Base-by-base conservation (phyloP, 2,329 filamentous ascomycete genomes). In the Lachnellula subtilissima region DNA sequence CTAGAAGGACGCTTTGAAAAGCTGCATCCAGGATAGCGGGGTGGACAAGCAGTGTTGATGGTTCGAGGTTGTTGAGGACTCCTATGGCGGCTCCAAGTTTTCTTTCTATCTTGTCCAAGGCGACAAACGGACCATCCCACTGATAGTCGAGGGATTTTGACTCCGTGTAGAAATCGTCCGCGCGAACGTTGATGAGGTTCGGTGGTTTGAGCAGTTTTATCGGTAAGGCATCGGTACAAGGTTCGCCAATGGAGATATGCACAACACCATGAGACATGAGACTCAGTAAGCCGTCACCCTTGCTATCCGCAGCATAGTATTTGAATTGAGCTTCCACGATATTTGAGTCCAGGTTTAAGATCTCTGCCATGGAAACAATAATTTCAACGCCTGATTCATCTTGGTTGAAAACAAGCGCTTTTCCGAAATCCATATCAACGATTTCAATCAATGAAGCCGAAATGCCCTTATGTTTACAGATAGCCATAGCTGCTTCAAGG, bases 21-120 rank as follows among this genome's bases (percentile, higher is more conserved):
- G 83, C 77, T 2, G 76, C 70, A 58, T 85, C 82, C 11, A 85
- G 70, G 0, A 78, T 81, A 2, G 78, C 75, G 0, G 82, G 82
- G 58, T 85, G 82, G 23, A 85, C 73, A 32, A 61, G 22, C 4
- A 59, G 17, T 11, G 32, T n/a, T 14, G 48, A 36, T 47, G 19
- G 32, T 35, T 32, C 17, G 23, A 28, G 46, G 0, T 23, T 22
- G 11, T 50, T 39, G 1, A 28, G 52, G 40, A 35, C 62, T 55
- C 3, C 28, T 19, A 11, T 53, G 36, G n/a, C 56, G 45, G 51
- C 25, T 58, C 53, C n/a, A 58, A 22, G 40, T 46, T 5, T 49
- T 37, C 42, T 22, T 60, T 46, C n/a, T n/a, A n/a, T n/a, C n/a
- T n/a, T n/a, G n/a, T n/a, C n/a, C n/a, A n/a, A n/a, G n/a, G n/a